Evolutionary conservation across 148 eudicot species (phyloP).

Genomic region (Selenicereus undatus): DNA sequence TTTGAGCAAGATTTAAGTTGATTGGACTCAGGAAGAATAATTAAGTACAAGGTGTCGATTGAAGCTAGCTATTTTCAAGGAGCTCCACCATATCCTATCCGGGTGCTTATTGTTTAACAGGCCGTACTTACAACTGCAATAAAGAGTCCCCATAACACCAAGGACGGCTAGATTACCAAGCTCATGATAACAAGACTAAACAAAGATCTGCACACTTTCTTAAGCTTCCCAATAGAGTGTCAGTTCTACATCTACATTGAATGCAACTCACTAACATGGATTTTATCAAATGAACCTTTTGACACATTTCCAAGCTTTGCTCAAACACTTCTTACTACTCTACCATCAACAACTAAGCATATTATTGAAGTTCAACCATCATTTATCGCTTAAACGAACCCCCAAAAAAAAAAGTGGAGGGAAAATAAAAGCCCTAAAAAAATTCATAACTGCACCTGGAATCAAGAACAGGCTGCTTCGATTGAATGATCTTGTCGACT

Average conservation of each 20-base stretch:
- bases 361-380: background rate
- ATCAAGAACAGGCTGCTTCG: conserved; percentile 14
- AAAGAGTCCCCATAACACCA: background rate
- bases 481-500: conserved; percentile 24
- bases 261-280: background rate
- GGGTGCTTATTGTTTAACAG: no score
- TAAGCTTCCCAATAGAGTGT: background rate
- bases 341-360: background rate
- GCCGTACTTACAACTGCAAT: background rate
- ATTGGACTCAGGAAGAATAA: no score
- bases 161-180: background rate
- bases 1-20: no score
- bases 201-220: background rate
- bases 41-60: no score
- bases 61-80: background rate
- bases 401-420: background rate
- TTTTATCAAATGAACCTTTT: background rate
- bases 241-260: background rate
- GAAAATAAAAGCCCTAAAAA: background rate
- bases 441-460: conserved; percentile 15
- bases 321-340: background rate
- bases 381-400: background rate
- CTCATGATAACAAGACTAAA: no score
- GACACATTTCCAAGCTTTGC: background rate
- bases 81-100: background rate